Percentiles rank a stretch among this genome's conserved stretches.
These are phyloP conservation scores for Cutaneotrichosporon sp. DNA, from an alignment of 1,284 basidiomycete genomes.

Conservation along the genomic window DNA sequence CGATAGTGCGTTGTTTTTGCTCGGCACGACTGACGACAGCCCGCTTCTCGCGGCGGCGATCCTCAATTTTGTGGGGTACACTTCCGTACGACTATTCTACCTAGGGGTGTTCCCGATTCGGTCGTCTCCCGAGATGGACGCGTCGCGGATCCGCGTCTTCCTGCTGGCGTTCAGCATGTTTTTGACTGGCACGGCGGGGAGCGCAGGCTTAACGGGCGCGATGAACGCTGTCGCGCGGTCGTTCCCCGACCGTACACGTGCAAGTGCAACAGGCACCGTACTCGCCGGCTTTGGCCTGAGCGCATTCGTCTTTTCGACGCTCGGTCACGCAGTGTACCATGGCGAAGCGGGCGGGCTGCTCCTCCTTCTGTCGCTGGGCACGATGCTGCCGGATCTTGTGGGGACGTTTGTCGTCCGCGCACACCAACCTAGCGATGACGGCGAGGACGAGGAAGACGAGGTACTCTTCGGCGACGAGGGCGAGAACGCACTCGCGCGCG, in stretches of 20 bases:
- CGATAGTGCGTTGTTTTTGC: constrained; percentile 20
- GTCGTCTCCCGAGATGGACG: constrained; percentile 9
- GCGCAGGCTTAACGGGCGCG: constrained; percentile 39
- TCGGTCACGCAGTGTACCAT: constrained; percentile 62
- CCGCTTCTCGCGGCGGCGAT: constrained; percentile 51
- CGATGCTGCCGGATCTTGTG: constrained; percentile 61
- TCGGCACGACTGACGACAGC: constrained; percentile 30
- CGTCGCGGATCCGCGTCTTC: constrained; percentile 23
- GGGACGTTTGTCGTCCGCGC: constrained; percentile 61
- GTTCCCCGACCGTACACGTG: constrained; percentile 51
- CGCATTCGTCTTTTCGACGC: constrained; percentile 68
- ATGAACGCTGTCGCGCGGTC: constrained; percentile 48
- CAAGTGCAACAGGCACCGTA: constrained; percentile 65
- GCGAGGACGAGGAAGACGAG: constrained; percentile 17
- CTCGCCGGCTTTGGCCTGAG: constrained; percentile 78
- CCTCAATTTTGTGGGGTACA: constrained; percentile 60
- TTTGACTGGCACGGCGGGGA: constrained; percentile 42
- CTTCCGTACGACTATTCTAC: constrained; percentile 61
- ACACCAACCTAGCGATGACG: constrained; percentile 50
- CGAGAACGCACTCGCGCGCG: constrained; percentile 9
- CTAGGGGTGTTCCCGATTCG: constrained; percentile 43
- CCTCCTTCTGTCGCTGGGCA: constrained; percentile 64
- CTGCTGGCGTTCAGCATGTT: constrained; percentile 39
- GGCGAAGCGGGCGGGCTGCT: constrained; percentile 67
- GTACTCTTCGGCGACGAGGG: constrained; percentile 12